A percentile compares a stretch with the other conserved stretches of the same genome.
phyloP scores from a whole-genome alignment of 2,329 filamentous ascomycete genomes.

The Cladophialophora chaetospira region DNA sequence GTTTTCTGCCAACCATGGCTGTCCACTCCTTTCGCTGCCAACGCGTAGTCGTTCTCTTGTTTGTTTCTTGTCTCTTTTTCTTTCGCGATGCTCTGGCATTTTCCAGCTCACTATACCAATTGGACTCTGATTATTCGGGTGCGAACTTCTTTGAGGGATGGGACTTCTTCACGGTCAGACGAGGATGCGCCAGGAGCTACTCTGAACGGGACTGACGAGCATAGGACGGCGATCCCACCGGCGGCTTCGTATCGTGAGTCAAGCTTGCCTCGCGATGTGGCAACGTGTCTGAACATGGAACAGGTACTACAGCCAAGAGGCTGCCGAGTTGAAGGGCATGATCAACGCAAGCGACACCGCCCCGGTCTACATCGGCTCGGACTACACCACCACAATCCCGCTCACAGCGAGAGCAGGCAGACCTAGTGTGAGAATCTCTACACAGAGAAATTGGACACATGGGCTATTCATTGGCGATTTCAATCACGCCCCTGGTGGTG shows the following conservation, averaged over 20 bases:
- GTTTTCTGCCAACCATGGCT: slow-evolving; percentile 24
- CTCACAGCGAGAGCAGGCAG: slow-evolving; percentile 34
- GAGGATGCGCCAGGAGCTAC: neutral
- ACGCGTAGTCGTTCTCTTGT: slow-evolving; percentile 1
- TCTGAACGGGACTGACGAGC: slow-evolving; percentile 1
- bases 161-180: slow-evolving; percentile 40
- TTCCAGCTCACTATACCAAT: slow-evolving; percentile 26
- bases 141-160: slow-evolving; percentile 45
- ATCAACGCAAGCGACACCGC: slow-evolving; percentile 29
- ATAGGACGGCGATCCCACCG: slow-evolving; percentile 39
- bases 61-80: slow-evolving; percentile 20
- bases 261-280: slow-evolving; percentile 34
- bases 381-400: slow-evolving; percentile 31
- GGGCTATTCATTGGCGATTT: slow-evolving; percentile 43
- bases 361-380: slow-evolving; percentile 39
- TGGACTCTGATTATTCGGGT: slow-evolving; percentile 36
- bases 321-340: slow-evolving; percentile 28
- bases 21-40: slow-evolving; percentile 14
- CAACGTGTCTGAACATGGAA: neutral
- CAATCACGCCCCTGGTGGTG: slow-evolving; percentile 38
- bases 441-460: slow-evolving; percentile 36
- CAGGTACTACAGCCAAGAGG: slow-evolving; percentile 37
- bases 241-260: slow-evolving; percentile 40
- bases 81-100: slow-evolving; percentile 19
- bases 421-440: slow-evolving; percentile 37